A percentile compares a stretch with the other conserved stretches of the same genome.
These are phyloP conservation scores for Infundibulicybe gibba DNA, from an alignment of 768 basidiomycete genomes.

Conservation along the genomic window DNA sequence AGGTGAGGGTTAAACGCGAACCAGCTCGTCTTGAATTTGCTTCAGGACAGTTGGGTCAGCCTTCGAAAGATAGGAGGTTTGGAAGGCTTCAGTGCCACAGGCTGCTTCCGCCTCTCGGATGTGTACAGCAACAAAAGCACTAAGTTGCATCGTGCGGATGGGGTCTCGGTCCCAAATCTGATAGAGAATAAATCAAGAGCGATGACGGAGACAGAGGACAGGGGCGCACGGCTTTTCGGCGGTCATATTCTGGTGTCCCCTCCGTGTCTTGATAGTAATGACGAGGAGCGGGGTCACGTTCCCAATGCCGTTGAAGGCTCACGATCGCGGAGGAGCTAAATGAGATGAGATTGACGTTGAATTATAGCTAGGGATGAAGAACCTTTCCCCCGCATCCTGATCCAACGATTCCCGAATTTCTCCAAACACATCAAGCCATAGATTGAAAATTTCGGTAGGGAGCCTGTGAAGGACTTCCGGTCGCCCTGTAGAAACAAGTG, in stretches of 20 bases:
- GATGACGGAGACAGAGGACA: constrained; percentile 2
- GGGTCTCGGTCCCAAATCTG: constrained; percentile 73
- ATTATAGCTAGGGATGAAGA: constrained; percentile 4
- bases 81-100: constrained; percentile 58
- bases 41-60: constrained; percentile 73
- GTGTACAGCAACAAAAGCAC: constrained; percentile 50
- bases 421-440: constrained; percentile 88
- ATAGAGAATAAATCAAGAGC: constrained; percentile 1
- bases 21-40: constrained; percentile 59
- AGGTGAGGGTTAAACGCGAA: constrained; percentile 12
- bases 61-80: constrained; percentile 53
- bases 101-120: constrained; percentile 61
- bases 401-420: constrained; percentile 73
- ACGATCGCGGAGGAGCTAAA: constrained; percentile 21
- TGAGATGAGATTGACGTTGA: background rate
- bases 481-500: constrained; percentile 71
- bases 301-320: constrained; percentile 66
- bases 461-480: constrained; percentile 71
- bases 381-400: constrained; percentile 33
- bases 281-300: constrained; percentile 52
- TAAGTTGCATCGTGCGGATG: constrained; percentile 64
- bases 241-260: constrained; percentile 72
- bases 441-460: constrained; percentile 72
- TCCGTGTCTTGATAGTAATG: constrained; percentile 62
- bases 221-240: constrained; percentile 62